phyloP scores from a whole-genome alignment of 495 filamentous ascomycete species.

The Penicillium paradoxum region DNA sequence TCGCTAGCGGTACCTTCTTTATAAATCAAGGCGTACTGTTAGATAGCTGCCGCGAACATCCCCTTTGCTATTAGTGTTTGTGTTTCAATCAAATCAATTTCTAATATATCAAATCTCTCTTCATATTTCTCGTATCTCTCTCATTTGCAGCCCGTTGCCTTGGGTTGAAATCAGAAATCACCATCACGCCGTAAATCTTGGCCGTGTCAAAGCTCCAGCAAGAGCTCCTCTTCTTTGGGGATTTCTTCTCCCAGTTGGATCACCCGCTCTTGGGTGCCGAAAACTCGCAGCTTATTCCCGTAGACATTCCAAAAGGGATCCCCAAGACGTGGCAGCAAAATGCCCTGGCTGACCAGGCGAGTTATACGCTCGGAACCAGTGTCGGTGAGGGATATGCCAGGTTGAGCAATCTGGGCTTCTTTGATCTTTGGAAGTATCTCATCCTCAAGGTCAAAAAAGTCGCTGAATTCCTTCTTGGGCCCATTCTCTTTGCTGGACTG shows the following conservation, averaged over 20 bases:
- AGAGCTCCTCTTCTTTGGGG: background rate
- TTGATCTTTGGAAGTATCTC: background rate
- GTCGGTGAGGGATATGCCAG: background rate
- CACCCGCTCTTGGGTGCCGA: conserved; percentile 53
- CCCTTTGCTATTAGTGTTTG: background rate
- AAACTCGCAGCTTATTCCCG: conserved; percentile 61
- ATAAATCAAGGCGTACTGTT: conserved; percentile 57
- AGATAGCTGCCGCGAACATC: conserved; percentile 64
- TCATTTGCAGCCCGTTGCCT: too few relatives aligned
- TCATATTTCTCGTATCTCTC: background rate
- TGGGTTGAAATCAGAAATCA: background rate
- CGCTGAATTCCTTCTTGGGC: background rate
- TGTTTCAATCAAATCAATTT: background rate
- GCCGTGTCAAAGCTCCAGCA: background rate
- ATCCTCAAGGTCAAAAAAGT: conserved; percentile 4
- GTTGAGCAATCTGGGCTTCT: background rate
- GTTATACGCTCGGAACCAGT: background rate
- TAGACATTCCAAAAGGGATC: conserved; percentile 57
- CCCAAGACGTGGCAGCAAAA: conserved; percentile 46
- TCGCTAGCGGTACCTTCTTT: conserved; percentile 70
- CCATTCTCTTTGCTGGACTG: background rate
- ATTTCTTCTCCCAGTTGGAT: background rate
- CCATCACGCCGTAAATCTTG: too few relatives aligned
- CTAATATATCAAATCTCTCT: too few relatives aligned
- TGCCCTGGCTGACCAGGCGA: conserved; percentile 9